These are phyloP conservation scores for Aspergillus fijiensis DNA, from an alignment of 2,329 filamentous ascomycete species.

Conservation along the genomic window DNA sequence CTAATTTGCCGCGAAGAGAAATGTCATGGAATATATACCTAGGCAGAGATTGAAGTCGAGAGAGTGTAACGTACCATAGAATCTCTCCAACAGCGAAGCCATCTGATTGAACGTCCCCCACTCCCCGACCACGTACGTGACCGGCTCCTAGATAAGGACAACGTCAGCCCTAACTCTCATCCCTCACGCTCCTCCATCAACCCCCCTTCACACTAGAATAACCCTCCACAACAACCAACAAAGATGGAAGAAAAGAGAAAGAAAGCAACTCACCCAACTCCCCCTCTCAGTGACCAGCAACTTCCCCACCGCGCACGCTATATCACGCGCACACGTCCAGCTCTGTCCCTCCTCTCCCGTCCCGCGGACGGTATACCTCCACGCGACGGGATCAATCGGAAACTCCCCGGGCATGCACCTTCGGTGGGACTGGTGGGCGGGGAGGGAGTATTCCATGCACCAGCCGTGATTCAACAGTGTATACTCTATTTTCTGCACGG, in stretches of 20 bases:
- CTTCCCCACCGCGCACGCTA: constrained; percentile 13
- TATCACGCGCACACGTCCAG: constrained; percentile 21
- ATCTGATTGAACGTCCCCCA: not conserved
- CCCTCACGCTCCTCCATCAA: too few relatives aligned
- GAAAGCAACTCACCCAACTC: not conserved
- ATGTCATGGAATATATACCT: too few relatives aligned
- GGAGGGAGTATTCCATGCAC: constrained; percentile 23
- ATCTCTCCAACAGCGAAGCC: not conserved
- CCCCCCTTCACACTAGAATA: too few relatives aligned
- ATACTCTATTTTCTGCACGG: constrained; percentile 13
- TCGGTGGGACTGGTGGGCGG: not conserved
- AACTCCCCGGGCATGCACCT: constrained; percentile 6
- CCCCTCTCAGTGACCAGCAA: not conserved
- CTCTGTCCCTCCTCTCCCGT: constrained; percentile 19
- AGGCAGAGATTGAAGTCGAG: too few relatives aligned
- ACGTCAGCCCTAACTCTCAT: too few relatives aligned
- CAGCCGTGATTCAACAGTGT: constrained; percentile 21
- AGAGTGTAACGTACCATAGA: not conserved
- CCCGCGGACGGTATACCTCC: constrained; percentile 11
- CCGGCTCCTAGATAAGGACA: not conserved
- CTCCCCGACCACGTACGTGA: not conserved
- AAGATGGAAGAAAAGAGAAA: not conserved
- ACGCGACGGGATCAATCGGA: not conserved
- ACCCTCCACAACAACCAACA: too few relatives aligned
- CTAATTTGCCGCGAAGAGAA: too few relatives aligned